phyloP scores from a whole-genome alignment of 164 flowering plant species.

The Sextonia rubra region DNA sequence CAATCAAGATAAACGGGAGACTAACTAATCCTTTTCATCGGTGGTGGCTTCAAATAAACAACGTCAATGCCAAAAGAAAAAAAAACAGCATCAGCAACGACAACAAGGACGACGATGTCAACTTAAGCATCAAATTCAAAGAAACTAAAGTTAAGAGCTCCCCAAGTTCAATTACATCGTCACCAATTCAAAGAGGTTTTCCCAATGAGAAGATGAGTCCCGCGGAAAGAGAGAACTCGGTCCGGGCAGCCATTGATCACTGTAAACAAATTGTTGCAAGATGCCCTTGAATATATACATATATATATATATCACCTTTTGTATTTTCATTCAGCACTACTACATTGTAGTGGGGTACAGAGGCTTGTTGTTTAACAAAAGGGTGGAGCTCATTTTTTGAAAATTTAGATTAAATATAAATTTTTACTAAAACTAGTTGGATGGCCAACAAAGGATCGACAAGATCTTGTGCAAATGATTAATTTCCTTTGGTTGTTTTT shows the following conservation, averaged over 20 bases:
- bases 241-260: conserved; percentile 37
- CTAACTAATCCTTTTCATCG: conserved; percentile 1
- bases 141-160: conserved; percentile 5
- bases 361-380: no score
- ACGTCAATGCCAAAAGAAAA: not conserved
- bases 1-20: not conserved
- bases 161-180: conserved; percentile 2
- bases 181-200: not conserved
- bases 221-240: conserved; percentile 14
- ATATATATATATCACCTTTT: no score
- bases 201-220: not conserved
- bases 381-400: no score
- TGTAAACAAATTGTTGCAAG: conserved; percentile 23
- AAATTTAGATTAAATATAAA: no score
- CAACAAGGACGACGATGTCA: not conserved
- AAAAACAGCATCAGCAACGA: not conserved
- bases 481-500: no score
- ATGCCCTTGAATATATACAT: no score
- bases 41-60: conserved; percentile 1
- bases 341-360: no score
- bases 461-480: no score
- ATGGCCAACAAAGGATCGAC: no score
- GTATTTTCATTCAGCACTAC: no score
- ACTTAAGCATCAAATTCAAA: not conserved
- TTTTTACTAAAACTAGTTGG: no score